Percentiles rank a stretch among this genome's conserved stretches.
Conservation (phyloP, 108 stramenopile species). For the Skeletonema costatum region DNA sequence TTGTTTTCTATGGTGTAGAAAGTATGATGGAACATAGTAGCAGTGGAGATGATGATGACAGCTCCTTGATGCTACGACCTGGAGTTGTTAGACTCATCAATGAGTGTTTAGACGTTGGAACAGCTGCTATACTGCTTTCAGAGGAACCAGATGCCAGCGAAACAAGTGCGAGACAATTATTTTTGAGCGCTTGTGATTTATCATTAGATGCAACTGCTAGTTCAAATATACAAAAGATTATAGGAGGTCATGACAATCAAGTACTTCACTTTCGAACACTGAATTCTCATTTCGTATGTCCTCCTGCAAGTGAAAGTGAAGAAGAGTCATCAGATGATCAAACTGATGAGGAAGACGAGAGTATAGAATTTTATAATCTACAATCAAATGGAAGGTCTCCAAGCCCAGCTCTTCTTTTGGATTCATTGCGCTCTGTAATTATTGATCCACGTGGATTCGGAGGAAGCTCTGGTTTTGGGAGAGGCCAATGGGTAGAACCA, state of each 20-base stretch:
- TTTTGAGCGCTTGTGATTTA: slow-evolving; percentile 11
- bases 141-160: slow-evolving; percentile 19
- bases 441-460: slow-evolving; percentile 84
- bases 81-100: slow-evolving; percentile 58
- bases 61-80: slow-evolving; percentile 28
- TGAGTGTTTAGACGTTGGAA: slow-evolving; percentile 69
- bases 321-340: neutral
- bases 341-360: slow-evolving; percentile 12
- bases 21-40: slow-evolving; percentile 40
- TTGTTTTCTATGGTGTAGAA: slow-evolving; percentile 71
- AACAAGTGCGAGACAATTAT: slow-evolving; percentile 5
- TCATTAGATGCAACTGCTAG: neutral
- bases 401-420: slow-evolving; percentile 66
- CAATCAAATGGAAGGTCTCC: slow-evolving; percentile 44
- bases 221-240: slow-evolving; percentile 2
- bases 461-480: slow-evolving; percentile 77
- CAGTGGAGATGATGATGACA: neutral
- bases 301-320: neutral
- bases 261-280: slow-evolving; percentile 23
- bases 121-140: slow-evolving; percentile 59
- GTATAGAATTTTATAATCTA: slow-evolving; percentile 37
- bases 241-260: neutral
- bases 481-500: slow-evolving; percentile 62
- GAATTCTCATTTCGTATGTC: slow-evolving; percentile 1
- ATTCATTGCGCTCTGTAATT: slow-evolving; percentile 53